Base-by-base conservation (phyloP, 352 stramenopile species). In the Phytophthora aleatoria region DNA sequence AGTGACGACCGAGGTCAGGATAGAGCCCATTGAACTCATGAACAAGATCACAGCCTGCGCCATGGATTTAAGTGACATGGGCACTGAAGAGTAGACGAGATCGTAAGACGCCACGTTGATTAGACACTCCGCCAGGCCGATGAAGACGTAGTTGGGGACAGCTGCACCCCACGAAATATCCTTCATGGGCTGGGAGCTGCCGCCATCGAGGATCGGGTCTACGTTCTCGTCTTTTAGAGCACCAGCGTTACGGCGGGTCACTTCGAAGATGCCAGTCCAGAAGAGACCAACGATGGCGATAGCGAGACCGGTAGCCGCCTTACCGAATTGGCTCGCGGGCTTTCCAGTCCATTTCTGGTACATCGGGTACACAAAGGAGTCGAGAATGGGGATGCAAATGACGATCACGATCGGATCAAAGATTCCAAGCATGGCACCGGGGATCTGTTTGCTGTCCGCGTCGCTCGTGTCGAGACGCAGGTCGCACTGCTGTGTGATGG, bases 41-140 rank as follows among this genome's bases (percentile, higher is more conserved):
- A 85, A 79, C 47, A 80, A 39, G 64, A 79, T 77, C 11, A 85
- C 62, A 4, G 76, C 71, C 33, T 81, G 69, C 3, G 57, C 71
- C 55, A 69, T 78, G 47, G 71, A 84, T 69, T 87, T 86, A 43
- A 88, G 67, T 13, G 64, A 75, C 42, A 83, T 61, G 11, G 82
- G 79, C 10, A 91, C 82, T 5, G 54, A 63, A 7, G 69, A 77
- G 76, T 91, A 90, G 58, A 85, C 81, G 7, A 89, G 63, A 12
- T 89, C 81, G 67, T 79, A 89, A n/a, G n/a, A n/a, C n/a, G n/a
- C n/a, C n/a, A 90, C 77, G 63, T 87, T 87, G 66, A 89, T 82
- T 42, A 90, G 49, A 57, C 73, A 86, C 52, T 89, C 76, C 20
- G 73, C 79, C 1, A 90, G 53, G 30, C 54, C 81, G 28, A 89